Conservation (phyloP, 129 eudicot species). For the Deinandra increscens region DNA sequence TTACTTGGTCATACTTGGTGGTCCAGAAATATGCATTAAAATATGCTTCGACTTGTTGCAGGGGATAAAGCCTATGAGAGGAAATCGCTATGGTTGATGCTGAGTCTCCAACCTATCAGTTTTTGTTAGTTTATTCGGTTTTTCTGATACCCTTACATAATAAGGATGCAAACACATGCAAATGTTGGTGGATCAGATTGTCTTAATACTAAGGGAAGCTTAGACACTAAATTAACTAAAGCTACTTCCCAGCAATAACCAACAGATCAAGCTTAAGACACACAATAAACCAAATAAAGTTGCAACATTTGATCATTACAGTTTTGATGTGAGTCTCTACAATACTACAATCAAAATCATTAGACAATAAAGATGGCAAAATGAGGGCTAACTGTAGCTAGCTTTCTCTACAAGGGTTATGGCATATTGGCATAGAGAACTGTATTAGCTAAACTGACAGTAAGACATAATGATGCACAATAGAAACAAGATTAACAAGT, state of each 20-base stretch:
- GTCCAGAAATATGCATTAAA: too few species aligned
- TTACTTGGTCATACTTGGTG: neutral
- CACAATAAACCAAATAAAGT: neutral
- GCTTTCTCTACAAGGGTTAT: neutral
- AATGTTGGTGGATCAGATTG: neutral
- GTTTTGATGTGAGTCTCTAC: neutral
- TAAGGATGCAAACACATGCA: slow-evolving; percentile 5
- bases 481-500: neutral
- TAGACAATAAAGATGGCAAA: neutral
- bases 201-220: neutral
- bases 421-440: neutral
- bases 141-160: neutral
- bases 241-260: neutral
- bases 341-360: neutral
- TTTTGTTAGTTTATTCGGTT: neutral
- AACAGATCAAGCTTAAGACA: neutral
- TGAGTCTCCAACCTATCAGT: neutral
- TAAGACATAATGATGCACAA: neutral
- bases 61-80: too few species aligned
- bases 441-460: neutral
- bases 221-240: neutral
- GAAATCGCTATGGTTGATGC: neutral
- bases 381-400: neutral
- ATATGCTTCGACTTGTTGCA: too few species aligned
- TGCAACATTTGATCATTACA: neutral